These are phyloP conservation scores for Bruguiera gymnorhiza DNA, from an alignment of 345 rosid genomes.

Conservation along the genomic window DNA sequence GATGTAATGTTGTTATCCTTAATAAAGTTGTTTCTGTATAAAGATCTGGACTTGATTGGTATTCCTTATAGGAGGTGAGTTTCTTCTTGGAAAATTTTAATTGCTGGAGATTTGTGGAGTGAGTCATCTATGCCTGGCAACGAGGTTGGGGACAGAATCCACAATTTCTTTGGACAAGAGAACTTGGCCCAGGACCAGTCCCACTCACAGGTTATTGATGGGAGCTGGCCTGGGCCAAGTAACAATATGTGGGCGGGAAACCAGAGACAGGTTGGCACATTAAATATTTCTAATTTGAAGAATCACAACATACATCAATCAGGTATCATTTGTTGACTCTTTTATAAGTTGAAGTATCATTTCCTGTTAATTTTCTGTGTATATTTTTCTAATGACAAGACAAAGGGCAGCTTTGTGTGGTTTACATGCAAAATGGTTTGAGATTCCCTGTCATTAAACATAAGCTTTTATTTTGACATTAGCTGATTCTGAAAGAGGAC, in stretches of 20 bases:
- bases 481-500: conserved; percentile 61
- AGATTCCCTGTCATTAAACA: conserved; percentile 2
- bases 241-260: conserved; percentile 53
- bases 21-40: conserved; percentile 8
- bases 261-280: conserved; percentile 57
- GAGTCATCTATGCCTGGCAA: conserved; percentile 91
- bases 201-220: conserved; percentile 55
- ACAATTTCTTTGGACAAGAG: conserved; percentile 79
- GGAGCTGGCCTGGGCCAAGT: conserved; percentile 56
- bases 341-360: conserved; percentile 11
- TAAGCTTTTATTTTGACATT: conserved; percentile 30
- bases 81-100: conserved; percentile 27
- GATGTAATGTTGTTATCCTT: background rate
- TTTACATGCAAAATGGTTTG: background rate
- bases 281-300: conserved; percentile 51
- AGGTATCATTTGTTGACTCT: conserved; percentile 42
- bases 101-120: conserved; percentile 29
- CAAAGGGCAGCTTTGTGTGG: conserved; percentile 9
- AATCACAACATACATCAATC: conserved; percentile 50
- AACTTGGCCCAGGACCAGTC: conserved; percentile 63
- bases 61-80: conserved; percentile 25
- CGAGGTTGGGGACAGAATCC: conserved; percentile 89
- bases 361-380: background rate
- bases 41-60: conserved; percentile 16
- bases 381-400: background rate